Evolutionary conservation across 352 stramenopile genomes (phyloP), one percentile per base, ranked within the genome.

Genomic region (Globisporangium radiosum): DNA sequence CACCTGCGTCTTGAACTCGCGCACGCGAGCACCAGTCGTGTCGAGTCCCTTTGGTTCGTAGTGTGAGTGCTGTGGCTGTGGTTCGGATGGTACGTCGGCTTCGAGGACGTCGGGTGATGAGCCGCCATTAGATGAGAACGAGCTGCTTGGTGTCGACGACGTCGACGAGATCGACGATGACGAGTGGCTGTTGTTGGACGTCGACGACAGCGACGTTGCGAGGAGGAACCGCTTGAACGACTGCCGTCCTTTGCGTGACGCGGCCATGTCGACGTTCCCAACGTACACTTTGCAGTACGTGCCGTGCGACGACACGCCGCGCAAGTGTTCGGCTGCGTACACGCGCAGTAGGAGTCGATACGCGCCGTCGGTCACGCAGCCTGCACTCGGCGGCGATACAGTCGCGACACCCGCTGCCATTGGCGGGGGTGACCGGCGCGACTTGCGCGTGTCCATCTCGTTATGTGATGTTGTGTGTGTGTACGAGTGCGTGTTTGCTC

Each of bases 271-370:
- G 14, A 59, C 66, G 37, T 69, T 63, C n/a, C 72, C 75, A 14
- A 92, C 68, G 58, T 85, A 87, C 47, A 89, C 40, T 47, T 88
- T 88, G 63, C 80, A 90, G 71, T 88, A 90, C 5, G 72, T 81
- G 36, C 82, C 82, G 9, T 88, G 71, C n/a, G 69, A 85, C 44
- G 79, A 85, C 54, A 88, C 78, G 52, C 82, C 71, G 37, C 70
- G 76, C 40, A 92, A 65, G 11, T 69, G 68, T 56, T 90, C 78
- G 48, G 78, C 82, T 45, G 74, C 66, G 44, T 88, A 76, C 38
- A 92, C 73, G 49, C 82, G 79, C 53, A 92, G 68, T 37, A 92
- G 66, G 52, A 92, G 67, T 11, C 82, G 78, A 54, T 59, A 63
- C 4, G 45, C 17, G 15, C 53, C 44, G n/a, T 50, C 14, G 14